These are phyloP conservation scores for Uromyces viciae-fabae DNA, from an alignment of 1,284 basidiomycete species.

Conservation along the genomic window DNA sequence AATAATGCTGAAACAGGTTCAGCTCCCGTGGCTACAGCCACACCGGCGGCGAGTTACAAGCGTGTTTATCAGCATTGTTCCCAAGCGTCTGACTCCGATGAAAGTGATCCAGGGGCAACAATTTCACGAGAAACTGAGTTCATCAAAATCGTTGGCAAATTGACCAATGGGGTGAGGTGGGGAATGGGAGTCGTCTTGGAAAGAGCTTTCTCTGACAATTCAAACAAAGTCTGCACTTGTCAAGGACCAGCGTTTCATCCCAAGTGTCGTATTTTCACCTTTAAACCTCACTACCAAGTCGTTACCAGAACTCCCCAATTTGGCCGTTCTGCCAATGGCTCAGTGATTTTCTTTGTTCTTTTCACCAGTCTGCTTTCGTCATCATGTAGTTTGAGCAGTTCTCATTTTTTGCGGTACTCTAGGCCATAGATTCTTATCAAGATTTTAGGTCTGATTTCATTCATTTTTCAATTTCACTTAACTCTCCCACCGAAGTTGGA, in stretches of 20 bases:
- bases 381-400: background rate
- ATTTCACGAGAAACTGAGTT: slow-evolving; percentile 47
- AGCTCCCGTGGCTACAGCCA: slow-evolving; percentile 39
- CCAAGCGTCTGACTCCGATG: slow-evolving; percentile 31
- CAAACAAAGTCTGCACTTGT: slow-evolving; percentile 59
- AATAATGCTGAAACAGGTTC: slow-evolving; percentile 58
- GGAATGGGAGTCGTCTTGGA: slow-evolving; percentile 82
- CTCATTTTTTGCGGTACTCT: background rate
- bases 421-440: slow-evolving; percentile 70
- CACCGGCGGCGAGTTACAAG: slow-evolving; percentile 36
- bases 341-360: slow-evolving; percentile 60
- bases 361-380: background rate
- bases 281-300: slow-evolving; percentile 77
- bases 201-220: slow-evolving; percentile 70
- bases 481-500: slow-evolving; percentile 57
- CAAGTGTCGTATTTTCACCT: slow-evolving; percentile 76
- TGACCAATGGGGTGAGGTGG: slow-evolving; percentile 83
- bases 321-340: slow-evolving; percentile 53
- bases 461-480: slow-evolving; percentile 83
- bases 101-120: slow-evolving; percentile 33
- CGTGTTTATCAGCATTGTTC: slow-evolving; percentile 33
- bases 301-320: slow-evolving; percentile 62
- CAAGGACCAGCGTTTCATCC: slow-evolving; percentile 65
- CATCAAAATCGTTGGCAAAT: slow-evolving; percentile 69
- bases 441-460: slow-evolving; percentile 91